Base-by-base conservation (phyloP, 2,329 filamentous ascomycete species). In the Phaeosphaeria sp. region DNA sequence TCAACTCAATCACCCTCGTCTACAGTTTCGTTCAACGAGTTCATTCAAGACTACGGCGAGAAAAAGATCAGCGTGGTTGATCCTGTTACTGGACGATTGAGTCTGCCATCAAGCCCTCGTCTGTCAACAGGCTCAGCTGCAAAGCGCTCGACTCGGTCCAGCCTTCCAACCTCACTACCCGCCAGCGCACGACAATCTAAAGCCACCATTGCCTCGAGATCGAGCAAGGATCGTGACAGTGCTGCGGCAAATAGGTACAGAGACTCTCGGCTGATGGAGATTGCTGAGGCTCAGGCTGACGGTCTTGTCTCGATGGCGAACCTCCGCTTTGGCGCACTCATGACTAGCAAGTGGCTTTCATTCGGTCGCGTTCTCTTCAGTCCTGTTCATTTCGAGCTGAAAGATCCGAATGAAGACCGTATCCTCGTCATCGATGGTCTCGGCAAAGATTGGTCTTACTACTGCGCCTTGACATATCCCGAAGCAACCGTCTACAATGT, bases 361-460 rank as follows among this genome's bases (percentile, higher is more conserved):
- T 94, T 94, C 73, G 91, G 91, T 1, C 89, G 92, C 65, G 90
- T 94, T 0, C 81, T 95, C 3, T 93, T 95, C 78, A 93, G 90
- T 65, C 91, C 92, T 11, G 87, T 90, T 5, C 86, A 91, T 24
- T 89, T 91, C 46, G 88, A 92, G 64, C 82, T 93, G 21, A 78
- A 86, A 40, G 79, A 85, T 18, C 79, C 83, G 0, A 82, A 72
- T 75, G 77, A 89, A 83, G 79, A 85, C 79, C 53, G 89, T 81
- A 87, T 95, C 24, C 82, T 95, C 3, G 89, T 95, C 18, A 84
- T 95, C 55, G 91, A 95, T 77, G 91, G 91, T 5, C 87, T 95
- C 27, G 91, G 91, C n/a, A 93, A 93, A 69, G 91, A 95, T 71
- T 95, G 91, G 91, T 93, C 91, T 0, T 93, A 92, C 74, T 94